Evolutionary conservation across 2,329 filamentous ascomycete species (phyloP), one percentile per base, ranked within the genome.

Genomic region (Pseudovirgaria hyperparasitica): DNA sequence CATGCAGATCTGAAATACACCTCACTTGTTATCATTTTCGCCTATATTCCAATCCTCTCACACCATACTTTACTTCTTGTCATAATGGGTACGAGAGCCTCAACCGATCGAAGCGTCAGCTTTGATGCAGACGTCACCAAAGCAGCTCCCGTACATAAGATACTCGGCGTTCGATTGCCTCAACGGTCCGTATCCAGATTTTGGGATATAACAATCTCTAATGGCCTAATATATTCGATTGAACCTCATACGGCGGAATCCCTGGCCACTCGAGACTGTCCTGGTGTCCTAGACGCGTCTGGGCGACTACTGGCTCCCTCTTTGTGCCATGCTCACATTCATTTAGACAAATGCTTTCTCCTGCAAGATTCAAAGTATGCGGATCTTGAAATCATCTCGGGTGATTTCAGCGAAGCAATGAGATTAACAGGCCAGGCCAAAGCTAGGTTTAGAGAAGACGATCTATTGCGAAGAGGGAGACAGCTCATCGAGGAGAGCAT

Each of bases 281-380:
- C 47, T 5, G 42, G 54, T 16, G 44, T 52, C 5, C 47, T 71
- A 26, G 39, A 63, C 35, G 57, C 50, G 11, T 29, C 38, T 13
- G 49, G 48, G 25, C 45, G 55, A 15, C 48, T 71, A 2, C 39
- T 70, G 8, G 51, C 57, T 12, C 70, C 72, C 4, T 62, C 65
- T 6, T 61, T 82, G 3, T 80, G 75, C 37, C 78, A 82, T 42
- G 75, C 77, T 6, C 77, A 82, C 38, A 69, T 82, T 26, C 78
- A 82, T 42, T 60, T 82, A 16, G 78, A 82, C 49, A 76, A 76
- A 42, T 63, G 69, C 20, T 76, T 70, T 38, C 50, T 76, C 16
- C 57, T 76, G 7, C 69, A 60, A 12, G 61, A 70, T 37, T 63
- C 67, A 4, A 65, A 63, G 40, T 79, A 74, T 48, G 54, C 62